phyloP scores from a whole-genome alignment of 2,329 filamentous ascomycete genomes.

The Pyrenochaeta sp. region DNA sequence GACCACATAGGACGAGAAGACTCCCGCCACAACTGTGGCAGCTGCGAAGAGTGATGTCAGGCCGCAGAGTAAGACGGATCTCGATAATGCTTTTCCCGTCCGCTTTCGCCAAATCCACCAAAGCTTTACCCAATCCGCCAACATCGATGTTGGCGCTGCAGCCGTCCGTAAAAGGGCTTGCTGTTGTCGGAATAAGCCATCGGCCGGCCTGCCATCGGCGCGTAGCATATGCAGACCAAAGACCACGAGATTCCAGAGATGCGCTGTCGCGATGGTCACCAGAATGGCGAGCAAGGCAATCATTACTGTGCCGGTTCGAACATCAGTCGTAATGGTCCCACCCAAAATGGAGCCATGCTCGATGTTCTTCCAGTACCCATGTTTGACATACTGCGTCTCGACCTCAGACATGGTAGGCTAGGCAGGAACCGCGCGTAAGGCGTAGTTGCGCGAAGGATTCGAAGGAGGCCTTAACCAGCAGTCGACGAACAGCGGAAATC shows the following conservation, averaged over 20 bases:
- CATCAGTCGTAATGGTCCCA: conserved; percentile 27
- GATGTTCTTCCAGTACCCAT: conserved; percentile 3
- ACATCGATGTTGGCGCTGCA: conserved; percentile 20
- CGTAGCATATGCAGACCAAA: conserved; percentile 26
- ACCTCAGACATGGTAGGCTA: conserved; percentile 2
- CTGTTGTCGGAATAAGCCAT: conserved; percentile 27
- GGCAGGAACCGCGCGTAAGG: not conserved
- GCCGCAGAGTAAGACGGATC: conserved; percentile 12
- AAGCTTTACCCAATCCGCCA: conserved; percentile 25
- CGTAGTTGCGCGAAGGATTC: not conserved
- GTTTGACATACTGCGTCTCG: conserved; percentile 6
- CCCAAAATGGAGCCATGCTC: conserved; percentile 17
- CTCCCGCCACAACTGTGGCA: conserved; percentile 14
- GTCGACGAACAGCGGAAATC: not conserved
- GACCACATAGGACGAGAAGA: conserved; percentile 29
- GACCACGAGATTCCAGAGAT: conserved; percentile 29
- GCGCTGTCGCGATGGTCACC: conserved; percentile 15
- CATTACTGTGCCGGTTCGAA: conserved; percentile 22
- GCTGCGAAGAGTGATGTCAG: conserved; percentile 14
- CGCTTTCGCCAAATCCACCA: conserved; percentile 26
- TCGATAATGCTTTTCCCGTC: conserved; percentile 7
- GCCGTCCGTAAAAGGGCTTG: conserved; percentile 29
- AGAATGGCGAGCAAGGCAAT: conserved; percentile 29
- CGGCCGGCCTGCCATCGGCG: conserved; percentile 12
- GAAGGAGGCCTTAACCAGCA: not conserved